A percentile compares a stretch with the other conserved stretches of the same genome.
These are phyloP conservation scores for Apiotrichum porosum DNA, from an alignment of 1,284 basidiomycete species.

Conservation along the genomic window DNA sequence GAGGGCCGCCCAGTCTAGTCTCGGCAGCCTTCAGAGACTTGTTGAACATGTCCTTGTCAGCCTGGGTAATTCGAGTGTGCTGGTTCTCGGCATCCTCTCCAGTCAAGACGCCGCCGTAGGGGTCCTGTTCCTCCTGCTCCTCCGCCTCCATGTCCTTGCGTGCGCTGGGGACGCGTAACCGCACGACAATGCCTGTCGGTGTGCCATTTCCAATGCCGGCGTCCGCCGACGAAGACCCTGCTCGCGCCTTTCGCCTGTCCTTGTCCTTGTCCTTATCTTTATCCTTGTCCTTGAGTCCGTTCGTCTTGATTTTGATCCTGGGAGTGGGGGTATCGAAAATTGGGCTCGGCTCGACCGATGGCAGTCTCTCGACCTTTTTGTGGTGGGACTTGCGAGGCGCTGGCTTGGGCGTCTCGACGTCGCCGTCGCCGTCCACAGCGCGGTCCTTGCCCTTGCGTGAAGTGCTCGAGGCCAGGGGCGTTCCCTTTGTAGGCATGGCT, in stretches of 20 bases:
- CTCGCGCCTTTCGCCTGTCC: not conserved
- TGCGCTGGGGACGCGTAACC: conserved; percentile 28
- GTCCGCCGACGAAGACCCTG: not conserved
- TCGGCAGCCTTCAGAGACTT: conserved; percentile 66
- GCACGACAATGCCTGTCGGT: conserved; percentile 15
- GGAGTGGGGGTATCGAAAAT: not conserved
- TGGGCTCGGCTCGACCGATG: not conserved
- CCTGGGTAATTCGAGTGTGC: conserved; percentile 61
- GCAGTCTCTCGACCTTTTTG: conserved; percentile 1
- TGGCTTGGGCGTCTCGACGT: not conserved
- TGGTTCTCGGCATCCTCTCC: conserved; percentile 68
- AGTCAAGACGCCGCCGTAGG: conserved; percentile 76
- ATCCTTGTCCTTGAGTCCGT: conserved; percentile 5
- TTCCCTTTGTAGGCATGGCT: not conserved
- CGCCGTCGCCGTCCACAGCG: not conserved
- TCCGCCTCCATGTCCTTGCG: conserved; percentile 31
- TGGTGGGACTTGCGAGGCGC: not conserved
- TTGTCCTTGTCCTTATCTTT: conserved; percentile 7
- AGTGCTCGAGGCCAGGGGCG: conserved; percentile 1
- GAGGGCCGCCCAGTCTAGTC: conserved; percentile 46
- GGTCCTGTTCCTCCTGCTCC: conserved; percentile 46
- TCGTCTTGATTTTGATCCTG: conserved; percentile 9
- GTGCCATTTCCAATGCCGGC: no score
- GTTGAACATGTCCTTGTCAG: conserved; percentile 74
- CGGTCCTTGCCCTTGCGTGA: conserved; percentile 15